Conservation (phyloP, 108 stramenopile species). For the Epithemia pelagica region DNA sequence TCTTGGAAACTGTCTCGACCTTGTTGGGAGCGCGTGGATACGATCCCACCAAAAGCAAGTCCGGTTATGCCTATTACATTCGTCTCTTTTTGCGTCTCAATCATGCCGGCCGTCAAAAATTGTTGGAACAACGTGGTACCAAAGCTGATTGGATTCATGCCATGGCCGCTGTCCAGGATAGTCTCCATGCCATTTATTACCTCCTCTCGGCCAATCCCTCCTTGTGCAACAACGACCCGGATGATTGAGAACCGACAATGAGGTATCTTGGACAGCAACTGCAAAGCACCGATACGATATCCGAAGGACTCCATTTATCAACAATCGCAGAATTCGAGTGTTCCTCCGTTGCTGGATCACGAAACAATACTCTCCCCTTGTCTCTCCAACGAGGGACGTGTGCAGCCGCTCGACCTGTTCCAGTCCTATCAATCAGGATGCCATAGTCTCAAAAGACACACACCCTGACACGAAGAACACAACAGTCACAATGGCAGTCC, state of each 20-base stretch:
- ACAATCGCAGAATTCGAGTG: too few species aligned
- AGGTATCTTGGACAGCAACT: not conserved
- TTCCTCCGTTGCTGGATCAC: too few species aligned
- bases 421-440: too few species aligned
- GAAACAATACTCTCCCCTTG: too few species aligned
- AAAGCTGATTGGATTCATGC: not conserved
- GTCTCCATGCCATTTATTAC: slow-evolving; percentile 1
- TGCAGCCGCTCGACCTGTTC: too few species aligned
- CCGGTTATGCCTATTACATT: not conserved
- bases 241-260: not conserved
- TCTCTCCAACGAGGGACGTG: too few species aligned
- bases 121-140: not conserved
- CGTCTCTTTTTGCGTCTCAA: not conserved
- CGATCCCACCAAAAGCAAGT: not conserved
- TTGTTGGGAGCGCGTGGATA: not conserved
- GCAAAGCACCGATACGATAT: not conserved
- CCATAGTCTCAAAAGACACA: too few species aligned
- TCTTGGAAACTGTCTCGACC: not conserved
- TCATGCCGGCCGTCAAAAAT: slow-evolving; percentile 1
- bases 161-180: not conserved
- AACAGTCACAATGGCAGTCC: too few species aligned
- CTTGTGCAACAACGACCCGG: not conserved
- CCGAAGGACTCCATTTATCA: too few species aligned
- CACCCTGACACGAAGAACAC: too few species aligned
- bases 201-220: not conserved